Evolutionary conservation across 495 filamentous ascomycete species (phyloP).

Genomic region (Aspergillus nidulans): DNA sequence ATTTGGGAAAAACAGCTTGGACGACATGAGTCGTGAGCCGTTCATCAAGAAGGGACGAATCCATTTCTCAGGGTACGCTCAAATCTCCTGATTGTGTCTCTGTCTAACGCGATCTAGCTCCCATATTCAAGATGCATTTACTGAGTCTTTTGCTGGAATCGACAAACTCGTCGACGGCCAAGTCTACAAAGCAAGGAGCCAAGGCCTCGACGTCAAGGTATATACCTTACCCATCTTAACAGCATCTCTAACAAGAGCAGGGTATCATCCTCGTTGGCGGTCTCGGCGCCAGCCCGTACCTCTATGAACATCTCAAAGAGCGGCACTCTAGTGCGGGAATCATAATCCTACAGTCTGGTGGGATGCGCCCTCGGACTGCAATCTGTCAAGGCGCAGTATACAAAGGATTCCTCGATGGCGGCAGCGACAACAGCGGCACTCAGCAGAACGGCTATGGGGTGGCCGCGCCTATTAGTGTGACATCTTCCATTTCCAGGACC

Average conservation of each 20-base stretch:
- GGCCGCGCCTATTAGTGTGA: slow-evolving; percentile 1
- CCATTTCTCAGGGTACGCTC: slow-evolving; percentile 3
- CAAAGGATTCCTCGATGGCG: slow-evolving; percentile 6
- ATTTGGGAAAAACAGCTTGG: slow-evolving; percentile 4
- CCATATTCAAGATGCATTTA: slow-evolving; percentile 7
- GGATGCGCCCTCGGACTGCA: slow-evolving; percentile 3
- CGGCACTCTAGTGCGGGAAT: not conserved
- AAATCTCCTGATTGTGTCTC: not conserved
- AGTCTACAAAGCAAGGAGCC: slow-evolving; percentile 4
- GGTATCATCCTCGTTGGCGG: slow-evolving; percentile 10
- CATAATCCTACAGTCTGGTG: slow-evolving; percentile 3
- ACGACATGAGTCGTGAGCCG: slow-evolving; percentile 8
- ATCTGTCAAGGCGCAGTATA: slow-evolving; percentile 6
- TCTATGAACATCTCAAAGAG: slow-evolving; percentile 7
- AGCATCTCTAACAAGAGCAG: not conserved
- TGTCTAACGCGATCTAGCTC: not conserved
- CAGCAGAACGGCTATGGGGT: slow-evolving; percentile 2
- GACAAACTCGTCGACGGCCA: slow-evolving; percentile 1
- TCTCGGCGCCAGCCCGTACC: slow-evolving; percentile 9
- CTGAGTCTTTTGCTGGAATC: slow-evolving; percentile 3
- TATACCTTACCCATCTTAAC: not conserved
- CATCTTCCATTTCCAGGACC: slow-evolving; percentile 3
- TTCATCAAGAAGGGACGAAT: slow-evolving; percentile 8
- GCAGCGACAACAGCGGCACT: not conserved
- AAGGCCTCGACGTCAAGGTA: slow-evolving; percentile 2